Percentiles rank a stretch among this genome's conserved stretches.
Conservation (phyloP, 495 filamentous ascomycete species). For the Podospora comata region DNA sequence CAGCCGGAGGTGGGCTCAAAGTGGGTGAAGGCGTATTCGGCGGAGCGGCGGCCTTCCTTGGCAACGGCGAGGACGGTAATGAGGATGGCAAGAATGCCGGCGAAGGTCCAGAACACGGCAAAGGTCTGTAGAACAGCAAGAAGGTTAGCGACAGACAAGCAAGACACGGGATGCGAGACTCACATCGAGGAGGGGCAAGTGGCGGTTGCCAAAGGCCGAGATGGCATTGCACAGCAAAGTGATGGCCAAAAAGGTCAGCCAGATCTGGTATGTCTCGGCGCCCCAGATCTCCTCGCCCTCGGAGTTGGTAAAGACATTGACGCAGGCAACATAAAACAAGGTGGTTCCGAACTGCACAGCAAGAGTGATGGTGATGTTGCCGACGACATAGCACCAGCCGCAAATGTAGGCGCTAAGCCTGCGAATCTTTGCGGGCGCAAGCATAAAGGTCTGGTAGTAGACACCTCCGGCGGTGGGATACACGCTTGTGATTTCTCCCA, state of each 20-base stretch:
- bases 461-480: conserved; percentile 56
- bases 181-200: conserved; percentile 56
- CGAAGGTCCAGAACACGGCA: conserved; percentile 52
- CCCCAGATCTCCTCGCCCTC: conserved; percentile 38
- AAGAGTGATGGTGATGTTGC: conserved; percentile 68
- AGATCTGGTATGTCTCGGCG: conserved; percentile 55
- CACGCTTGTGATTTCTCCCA: conserved; percentile 56
- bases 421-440: conserved; percentile 41
- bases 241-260: conserved; percentile 58
- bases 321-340: conserved; percentile 50
- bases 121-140: conserved; percentile 37
- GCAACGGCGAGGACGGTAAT: conserved; percentile 44
- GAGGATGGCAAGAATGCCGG: conserved; percentile 45
- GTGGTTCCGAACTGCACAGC: conserved; percentile 66
- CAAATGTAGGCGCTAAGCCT: conserved; percentile 59
- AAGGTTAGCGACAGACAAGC: not conserved
- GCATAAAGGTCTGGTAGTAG: conserved; percentile 57
- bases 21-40: conserved; percentile 41
- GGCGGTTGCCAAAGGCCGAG: conserved; percentile 55
- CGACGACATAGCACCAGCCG: conserved; percentile 65
- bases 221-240: conserved; percentile 54
- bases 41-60: conserved; percentile 42
- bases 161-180: conserved; percentile 15
- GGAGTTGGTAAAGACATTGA: conserved; percentile 50
- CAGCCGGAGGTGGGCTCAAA: conserved; percentile 49